Conservation (phyloP, 2,329 filamentous ascomycete species). For the Chaetomium globosum region DNA sequence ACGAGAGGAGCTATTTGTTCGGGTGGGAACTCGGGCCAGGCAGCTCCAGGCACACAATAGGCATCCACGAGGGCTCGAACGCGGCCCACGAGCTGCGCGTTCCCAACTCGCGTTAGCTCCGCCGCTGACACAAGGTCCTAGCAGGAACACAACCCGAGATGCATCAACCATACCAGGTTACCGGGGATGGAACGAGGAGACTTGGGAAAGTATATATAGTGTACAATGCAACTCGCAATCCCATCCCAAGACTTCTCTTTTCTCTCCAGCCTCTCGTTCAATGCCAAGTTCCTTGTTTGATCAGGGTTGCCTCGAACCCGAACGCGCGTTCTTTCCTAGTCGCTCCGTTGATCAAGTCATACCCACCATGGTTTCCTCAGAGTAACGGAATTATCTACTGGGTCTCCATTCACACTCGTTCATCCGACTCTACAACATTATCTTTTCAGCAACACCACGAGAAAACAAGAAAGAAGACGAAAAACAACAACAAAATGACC, state of each 20-base stretch:
- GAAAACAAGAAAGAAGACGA: not conserved
- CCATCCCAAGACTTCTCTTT: not conserved
- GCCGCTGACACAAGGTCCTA: not conserved
- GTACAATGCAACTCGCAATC: not conserved
- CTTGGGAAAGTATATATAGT: not conserved
- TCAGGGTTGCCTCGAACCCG: not conserved
- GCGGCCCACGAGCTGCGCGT: not conserved
- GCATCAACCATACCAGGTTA: not conserved
- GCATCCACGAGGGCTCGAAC: not conserved
- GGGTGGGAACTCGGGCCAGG: not conserved
- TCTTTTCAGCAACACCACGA: not conserved
- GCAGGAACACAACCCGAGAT: not conserved
- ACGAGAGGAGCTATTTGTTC: not conserved
- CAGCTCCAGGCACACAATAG: not conserved
- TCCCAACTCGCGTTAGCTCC: not conserved
- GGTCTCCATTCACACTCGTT: not conserved
- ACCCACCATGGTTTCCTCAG: not conserved
- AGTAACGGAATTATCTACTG: not conserved
- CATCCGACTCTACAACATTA: not conserved
- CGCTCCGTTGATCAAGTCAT: no score
- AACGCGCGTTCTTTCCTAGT: not conserved
- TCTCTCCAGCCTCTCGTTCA: not conserved
- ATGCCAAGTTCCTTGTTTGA: not conserved
- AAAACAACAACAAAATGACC: not conserved
- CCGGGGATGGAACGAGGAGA: not conserved